Base-by-base conservation (phyloP, 192 early-diverging fungal genomes). In the Ramicandelaber brevisporus region DNA sequence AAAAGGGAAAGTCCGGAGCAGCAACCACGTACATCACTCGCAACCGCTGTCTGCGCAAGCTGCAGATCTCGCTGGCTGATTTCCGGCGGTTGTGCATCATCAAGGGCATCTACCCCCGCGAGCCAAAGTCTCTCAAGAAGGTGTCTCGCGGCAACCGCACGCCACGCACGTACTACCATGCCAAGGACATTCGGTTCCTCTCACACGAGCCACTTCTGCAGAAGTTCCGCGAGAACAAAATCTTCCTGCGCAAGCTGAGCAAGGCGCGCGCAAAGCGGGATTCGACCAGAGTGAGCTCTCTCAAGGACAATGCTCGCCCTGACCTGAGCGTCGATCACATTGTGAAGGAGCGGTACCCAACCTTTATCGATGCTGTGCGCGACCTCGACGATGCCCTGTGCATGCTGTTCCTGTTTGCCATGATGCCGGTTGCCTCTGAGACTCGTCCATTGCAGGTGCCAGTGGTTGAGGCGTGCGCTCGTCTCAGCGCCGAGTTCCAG, bases 321-420 rank as follows among this genome's bases (percentile, higher is more conserved):
- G 57, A 71, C 36, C 89, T 84, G 48, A 77, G 62, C 10, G 55
- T 95, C 31, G 78, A 98, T 44, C 88, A 93, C 35, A 56, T 98
- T 40, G 71, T 98, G 39, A 78, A 79, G 33, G 92, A 98, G 54
- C 65, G 84, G 51, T 96, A 96, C 56, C 89, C 89, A 23, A 64
- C 78, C 9, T 96, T 96, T 45, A 58, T 59, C 23, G 84, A 90
- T 53, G 89, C 89, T 5, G 53, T 93, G 23, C 66, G 80, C 26
- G 93, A 98, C 44, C 51, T 98, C 17, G 86, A 93, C 57, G 93
- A 98, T 48, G 88, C 86, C n/a, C 60, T 98, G 21, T 92, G 79
- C 37, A 87, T 98, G 82, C 50, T 92, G 36, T 80, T 77, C 33
- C 43, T 93, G 47, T 95, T 98, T 43, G 66, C 86, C 17, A 79